These are phyloP conservation scores for Spergularia marina DNA, from an alignment of 148 eudicot genomes.

Conservation along the genomic window DNA sequence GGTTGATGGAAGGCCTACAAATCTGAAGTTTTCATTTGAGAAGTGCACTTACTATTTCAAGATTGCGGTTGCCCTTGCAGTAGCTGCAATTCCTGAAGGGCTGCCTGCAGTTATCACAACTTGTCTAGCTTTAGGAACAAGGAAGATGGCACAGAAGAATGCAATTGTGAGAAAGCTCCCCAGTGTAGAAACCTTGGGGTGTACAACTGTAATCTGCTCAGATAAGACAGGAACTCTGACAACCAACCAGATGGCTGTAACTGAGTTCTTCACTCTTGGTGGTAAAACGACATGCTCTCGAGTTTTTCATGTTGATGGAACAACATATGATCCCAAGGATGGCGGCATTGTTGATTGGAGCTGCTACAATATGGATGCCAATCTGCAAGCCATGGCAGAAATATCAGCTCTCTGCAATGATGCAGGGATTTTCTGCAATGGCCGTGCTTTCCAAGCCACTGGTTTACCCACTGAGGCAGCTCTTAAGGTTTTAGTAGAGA, in stretches of 20 bases:
- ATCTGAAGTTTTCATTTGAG: slow-evolving; percentile 68
- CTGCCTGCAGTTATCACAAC: slow-evolving; percentile 84
- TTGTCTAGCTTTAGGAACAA: slow-evolving; percentile 76
- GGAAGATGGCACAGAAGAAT: slow-evolving; percentile 87
- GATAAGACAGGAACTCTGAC: slow-evolving; percentile 94
- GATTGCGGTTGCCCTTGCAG: slow-evolving; percentile 79
- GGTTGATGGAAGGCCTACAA: slow-evolving; percentile 67
- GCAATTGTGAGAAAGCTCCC: slow-evolving; percentile 80
- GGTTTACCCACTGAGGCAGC: slow-evolving; percentile 96
- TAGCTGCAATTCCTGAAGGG: slow-evolving; percentile 89
- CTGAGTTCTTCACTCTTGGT: slow-evolving; percentile 66
- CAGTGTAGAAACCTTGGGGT: slow-evolving; percentile 88
- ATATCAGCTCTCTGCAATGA: slow-evolving; percentile 83
- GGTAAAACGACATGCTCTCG: slow-evolving; percentile 44
- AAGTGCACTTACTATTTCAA: slow-evolving; percentile 82
- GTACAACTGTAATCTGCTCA: slow-evolving; percentile 87
- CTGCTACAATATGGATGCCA: slow-evolving; percentile 73
- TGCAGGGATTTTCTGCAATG: slow-evolving; percentile 64
- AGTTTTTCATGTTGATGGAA: slow-evolving; percentile 66
- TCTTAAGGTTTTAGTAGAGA: slow-evolving; percentile 85
- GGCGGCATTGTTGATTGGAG: slow-evolving; percentile 79
- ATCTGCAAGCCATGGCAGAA: slow-evolving; percentile 70
- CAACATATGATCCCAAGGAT: slow-evolving; percentile 85
- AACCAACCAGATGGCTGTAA: slow-evolving; percentile 88
- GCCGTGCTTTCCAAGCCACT: slow-evolving; percentile 51